Conservation (phyloP, 306 rosid genomes). For the Quercus bicolor region DNA sequence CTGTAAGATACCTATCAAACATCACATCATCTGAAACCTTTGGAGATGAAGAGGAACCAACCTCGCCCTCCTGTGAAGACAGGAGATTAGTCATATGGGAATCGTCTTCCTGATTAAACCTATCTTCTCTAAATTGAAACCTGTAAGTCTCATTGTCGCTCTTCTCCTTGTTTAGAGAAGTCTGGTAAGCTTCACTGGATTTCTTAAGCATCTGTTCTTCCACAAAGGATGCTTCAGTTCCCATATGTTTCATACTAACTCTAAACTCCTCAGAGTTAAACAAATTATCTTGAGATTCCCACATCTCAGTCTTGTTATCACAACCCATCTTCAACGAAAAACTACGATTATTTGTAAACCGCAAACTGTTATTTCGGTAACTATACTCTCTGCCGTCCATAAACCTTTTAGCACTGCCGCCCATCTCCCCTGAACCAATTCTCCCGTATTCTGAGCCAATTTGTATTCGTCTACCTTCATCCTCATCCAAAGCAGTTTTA, state of each 20-base stretch:
- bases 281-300: constrained; percentile 47
- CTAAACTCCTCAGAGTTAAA: constrained; percentile 49
- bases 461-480: constrained; percentile 28
- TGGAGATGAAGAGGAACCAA: constrained; percentile 45
- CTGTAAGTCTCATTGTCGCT: constrained; percentile 27
- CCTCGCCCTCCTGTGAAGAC: constrained; percentile 39
- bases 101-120: constrained; percentile 20
- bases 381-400: constrained; percentile 32
- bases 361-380: constrained; percentile 42
- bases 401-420: constrained; percentile 19
- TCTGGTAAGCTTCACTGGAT: constrained; percentile 34
- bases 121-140: constrained; percentile 33
- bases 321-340: constrained; percentile 49
- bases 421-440: constrained; percentile 27
- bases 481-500: constrained; percentile 26
- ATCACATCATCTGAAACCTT: constrained; percentile 58
- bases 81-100: constrained; percentile 24
- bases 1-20: constrained; percentile 69
- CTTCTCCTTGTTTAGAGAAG: constrained; percentile 29
- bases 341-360: constrained; percentile 37
- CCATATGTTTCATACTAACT: constrained; percentile 47
- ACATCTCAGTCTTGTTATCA: constrained; percentile 35
- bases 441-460: constrained; percentile 25
- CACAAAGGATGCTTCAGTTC: constrained; percentile 51
- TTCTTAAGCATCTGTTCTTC: constrained; percentile 46